These are phyloP conservation scores for Penicillium subrubescens DNA, from an alignment of 495 filamentous ascomycete genomes.

Conservation along the genomic window DNA sequence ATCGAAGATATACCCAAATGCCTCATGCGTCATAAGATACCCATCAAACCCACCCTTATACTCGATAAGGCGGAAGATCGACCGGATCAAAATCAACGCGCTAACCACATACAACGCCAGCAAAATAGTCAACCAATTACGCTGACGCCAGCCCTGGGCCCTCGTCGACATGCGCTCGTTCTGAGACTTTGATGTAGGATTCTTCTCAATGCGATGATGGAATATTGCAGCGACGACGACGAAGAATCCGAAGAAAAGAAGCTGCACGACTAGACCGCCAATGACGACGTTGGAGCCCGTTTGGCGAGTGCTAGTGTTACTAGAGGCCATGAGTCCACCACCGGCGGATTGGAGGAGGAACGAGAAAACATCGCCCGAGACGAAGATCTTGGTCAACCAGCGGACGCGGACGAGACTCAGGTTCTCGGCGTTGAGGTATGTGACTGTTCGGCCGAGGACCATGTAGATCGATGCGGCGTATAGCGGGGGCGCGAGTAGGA, in stretches of 20 bases:
- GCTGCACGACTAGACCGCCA: conserved; percentile 44
- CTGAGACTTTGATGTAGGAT: conserved; percentile 18
- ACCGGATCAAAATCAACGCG: conserved; percentile 61
- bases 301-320: conserved; percentile 7
- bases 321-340: conserved; percentile 29
- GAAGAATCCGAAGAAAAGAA: conserved; percentile 51
- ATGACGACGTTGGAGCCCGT: conserved; percentile 49
- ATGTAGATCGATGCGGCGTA: conserved; percentile 62
- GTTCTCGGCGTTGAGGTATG: conserved; percentile 45
- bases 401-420: conserved; percentile 24
- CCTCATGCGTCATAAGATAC: conserved; percentile 55
- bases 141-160: conserved; percentile 20
- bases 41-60: conserved; percentile 59
- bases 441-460: conserved; percentile 57
- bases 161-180: conserved; percentile 11
- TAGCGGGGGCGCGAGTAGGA: conserved; percentile 52
- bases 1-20: conserved; percentile 66
- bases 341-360: conserved; percentile 37
- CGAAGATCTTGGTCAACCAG: conserved; percentile 44
- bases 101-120: conserved; percentile 54
- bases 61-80: conserved; percentile 64
- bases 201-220: conserved; percentile 37
- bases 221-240: conserved; percentile 39
- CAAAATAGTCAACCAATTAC: conserved; percentile 55
- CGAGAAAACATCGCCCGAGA: conserved; percentile 38